Percentiles rank a stretch among this genome's conserved stretches.
phyloP scores from a whole-genome alignment of 768 basidiomycete genomes.

The Macrolepiota dolichaula region DNA sequence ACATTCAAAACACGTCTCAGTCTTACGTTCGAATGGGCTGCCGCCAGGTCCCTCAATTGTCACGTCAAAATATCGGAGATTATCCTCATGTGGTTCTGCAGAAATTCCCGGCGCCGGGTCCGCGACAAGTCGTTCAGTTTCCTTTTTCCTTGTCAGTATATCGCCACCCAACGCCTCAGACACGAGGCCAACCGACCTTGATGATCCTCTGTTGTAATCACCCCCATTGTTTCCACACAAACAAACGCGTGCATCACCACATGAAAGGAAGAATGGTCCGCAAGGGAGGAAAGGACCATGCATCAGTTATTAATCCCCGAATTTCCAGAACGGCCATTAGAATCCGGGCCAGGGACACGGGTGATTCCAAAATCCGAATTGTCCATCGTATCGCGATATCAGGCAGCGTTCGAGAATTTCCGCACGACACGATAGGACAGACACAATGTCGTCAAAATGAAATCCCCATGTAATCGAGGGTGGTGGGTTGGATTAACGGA shows the following conservation, averaged over 20 bases:
- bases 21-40: constrained; percentile 83
- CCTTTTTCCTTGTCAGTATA: constrained; percentile 45
- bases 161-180: background rate
- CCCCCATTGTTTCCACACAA: background rate
- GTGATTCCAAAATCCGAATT: background rate
- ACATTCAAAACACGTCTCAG: background rate
- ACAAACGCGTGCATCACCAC: background rate
- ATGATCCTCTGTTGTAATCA: constrained; percentile 29
- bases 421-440: background rate
- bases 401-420: background rate
- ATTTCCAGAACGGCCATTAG: background rate
- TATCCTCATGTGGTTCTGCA: constrained; percentile 95
- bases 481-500: background rate
- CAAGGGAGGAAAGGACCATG: background rate
- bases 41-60: constrained; percentile 93
- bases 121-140: constrained; percentile 93
- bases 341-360: background rate
- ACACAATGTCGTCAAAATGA: background rate
- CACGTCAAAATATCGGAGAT: constrained; percentile 97
- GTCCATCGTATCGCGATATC: background rate
- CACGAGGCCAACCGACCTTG: constrained; percentile 32
- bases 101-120: constrained; percentile 98
- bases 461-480: background rate
- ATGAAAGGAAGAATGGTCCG: too few species aligned
- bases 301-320: background rate